Conservation (phyloP, 192 early-diverging fungal species). For the Coemansia sp. region DNA sequence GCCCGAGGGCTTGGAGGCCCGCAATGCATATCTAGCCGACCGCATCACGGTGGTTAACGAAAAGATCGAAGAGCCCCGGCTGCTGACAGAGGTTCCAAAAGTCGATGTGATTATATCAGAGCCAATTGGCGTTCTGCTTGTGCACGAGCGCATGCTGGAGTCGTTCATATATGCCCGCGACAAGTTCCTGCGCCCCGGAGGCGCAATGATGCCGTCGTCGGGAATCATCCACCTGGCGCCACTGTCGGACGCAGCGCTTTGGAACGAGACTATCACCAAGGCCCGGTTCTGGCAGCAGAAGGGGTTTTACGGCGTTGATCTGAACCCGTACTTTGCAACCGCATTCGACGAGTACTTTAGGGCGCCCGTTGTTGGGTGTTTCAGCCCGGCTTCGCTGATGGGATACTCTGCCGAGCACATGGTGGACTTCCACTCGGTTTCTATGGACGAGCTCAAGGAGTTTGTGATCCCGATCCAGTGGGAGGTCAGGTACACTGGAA, state of each 20-base stretch:
- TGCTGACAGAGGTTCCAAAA: slow-evolving; percentile 60
- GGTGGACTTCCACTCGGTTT: slow-evolving; percentile 86
- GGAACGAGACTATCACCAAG: slow-evolving; percentile 93
- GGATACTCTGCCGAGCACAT: slow-evolving; percentile 59
- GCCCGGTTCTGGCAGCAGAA: slow-evolving; percentile 82
- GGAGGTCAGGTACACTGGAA: slow-evolving; percentile 78
- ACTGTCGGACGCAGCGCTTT: slow-evolving; percentile 72
- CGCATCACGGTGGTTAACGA: slow-evolving; percentile 79
- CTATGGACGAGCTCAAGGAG: slow-evolving; percentile 73
- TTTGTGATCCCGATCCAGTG: slow-evolving; percentile 84
- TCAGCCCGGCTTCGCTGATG: slow-evolving; percentile 80
- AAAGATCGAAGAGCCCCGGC: slow-evolving; percentile 83
- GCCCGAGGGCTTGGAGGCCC: slow-evolving; percentile 31
- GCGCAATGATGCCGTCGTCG: slow-evolving; percentile 84
- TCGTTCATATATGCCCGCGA: slow-evolving; percentile 61
- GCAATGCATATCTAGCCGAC: slow-evolving; percentile 77
- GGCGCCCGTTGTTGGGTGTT: slow-evolving; percentile 91
- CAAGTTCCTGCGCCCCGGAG: slow-evolving; percentile 88
- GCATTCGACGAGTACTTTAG: slow-evolving; percentile 80
- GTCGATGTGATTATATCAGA: slow-evolving; percentile 97
- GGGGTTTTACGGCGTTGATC: slow-evolving; percentile 91
- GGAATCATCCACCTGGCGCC: slow-evolving; percentile 92
- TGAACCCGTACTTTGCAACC: slow-evolving; percentile 76
- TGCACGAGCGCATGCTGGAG: slow-evolving; percentile 94
- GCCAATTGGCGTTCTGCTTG: slow-evolving; percentile 94